Evolutionary conservation across 257 asterid species (phyloP).

Genomic region (Agastache rugosa): DNA sequence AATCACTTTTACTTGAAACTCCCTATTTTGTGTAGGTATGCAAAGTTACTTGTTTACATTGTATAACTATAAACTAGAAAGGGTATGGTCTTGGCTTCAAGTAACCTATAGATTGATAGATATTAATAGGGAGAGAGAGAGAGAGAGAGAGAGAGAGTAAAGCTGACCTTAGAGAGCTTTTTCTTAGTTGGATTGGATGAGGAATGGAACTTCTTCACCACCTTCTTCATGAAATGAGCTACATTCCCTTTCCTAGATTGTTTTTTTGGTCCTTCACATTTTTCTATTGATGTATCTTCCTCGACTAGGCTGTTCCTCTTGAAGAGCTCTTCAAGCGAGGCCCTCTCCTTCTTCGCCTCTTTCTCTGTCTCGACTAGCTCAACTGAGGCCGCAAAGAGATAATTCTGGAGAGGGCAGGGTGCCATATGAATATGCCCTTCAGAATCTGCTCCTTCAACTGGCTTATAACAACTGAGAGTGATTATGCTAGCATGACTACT

Average conservation of each 20-base stretch:
- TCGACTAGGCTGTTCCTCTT: constrained; percentile 35
- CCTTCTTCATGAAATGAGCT: constrained; percentile 52
- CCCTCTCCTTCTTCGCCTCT: constrained; percentile 49
- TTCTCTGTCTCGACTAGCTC: constrained; percentile 46
- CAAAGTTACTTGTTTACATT: no score
- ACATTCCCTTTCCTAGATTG: constrained; percentile 33
- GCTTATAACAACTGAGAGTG: constrained; percentile 41
- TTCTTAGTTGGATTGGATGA: constrained; percentile 42
- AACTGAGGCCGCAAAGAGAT: constrained; percentile 56
- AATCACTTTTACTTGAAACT: no score
- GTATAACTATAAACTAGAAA: no score
- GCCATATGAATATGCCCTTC: constrained; percentile 40
- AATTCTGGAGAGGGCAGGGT: constrained; percentile 58
- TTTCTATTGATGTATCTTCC: constrained; percentile 30
- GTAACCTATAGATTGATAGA: no score
- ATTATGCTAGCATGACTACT: constrained; percentile 52
- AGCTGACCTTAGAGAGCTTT: constrained; percentile 60
- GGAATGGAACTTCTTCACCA: constrained; percentile 50
- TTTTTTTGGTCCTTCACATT: constrained; percentile 36
- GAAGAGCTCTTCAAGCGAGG: constrained; percentile 54
- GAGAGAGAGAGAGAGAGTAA: background rate
- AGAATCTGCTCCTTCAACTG: constrained; percentile 42
- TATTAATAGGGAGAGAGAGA: no score
- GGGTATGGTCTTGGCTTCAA: no score
- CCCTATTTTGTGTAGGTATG: no score